These are phyloP conservation scores for Schwanniomyces yamadae DNA, from an alignment of 805 yeast species.

Conservation along the genomic window DNA sequence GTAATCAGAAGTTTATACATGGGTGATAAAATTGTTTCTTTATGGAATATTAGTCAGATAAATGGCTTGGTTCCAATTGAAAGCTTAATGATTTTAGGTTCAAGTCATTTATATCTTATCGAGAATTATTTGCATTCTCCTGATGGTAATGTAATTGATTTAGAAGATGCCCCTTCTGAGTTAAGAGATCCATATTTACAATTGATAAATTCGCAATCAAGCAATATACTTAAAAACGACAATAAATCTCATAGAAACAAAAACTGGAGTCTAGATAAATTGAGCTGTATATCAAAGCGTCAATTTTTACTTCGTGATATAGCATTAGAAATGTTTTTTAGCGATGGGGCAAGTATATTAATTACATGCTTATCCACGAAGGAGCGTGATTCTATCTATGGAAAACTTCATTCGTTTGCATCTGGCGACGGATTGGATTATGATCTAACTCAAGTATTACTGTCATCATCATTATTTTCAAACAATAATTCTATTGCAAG, in stretches of 20 bases:
- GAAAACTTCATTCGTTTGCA: conserved; percentile 47
- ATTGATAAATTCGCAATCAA: conserved; percentile 53
- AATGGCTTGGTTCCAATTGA: conserved; percentile 76
- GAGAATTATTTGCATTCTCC: conserved; percentile 64
- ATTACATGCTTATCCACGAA: conserved; percentile 58
- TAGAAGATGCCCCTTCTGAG: conserved; percentile 60
- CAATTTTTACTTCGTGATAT: conserved; percentile 77
- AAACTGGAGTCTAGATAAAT: conserved; percentile 58
- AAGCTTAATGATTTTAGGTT: conserved; percentile 71
- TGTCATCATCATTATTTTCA: conserved; percentile 41
- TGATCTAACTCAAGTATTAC: conserved; percentile 54
- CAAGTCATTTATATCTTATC: conserved; percentile 61
- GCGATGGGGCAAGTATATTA: conserved; percentile 67
- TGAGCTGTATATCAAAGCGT: conserved; percentile 68
- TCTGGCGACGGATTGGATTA: conserved; percentile 51
- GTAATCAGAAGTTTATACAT: conserved; percentile 65
- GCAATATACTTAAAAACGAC: conserved; percentile 21
- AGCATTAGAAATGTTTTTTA: conserved; percentile 75
- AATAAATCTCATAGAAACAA: conserved; percentile 45
- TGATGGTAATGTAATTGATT: conserved; percentile 56
- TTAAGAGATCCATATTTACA: conserved; percentile 69
- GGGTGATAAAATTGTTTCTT: conserved; percentile 67
- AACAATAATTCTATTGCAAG: conserved; percentile 46
- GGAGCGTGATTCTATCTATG: conserved; percentile 57
- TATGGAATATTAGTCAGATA: conserved; percentile 75